Conservation (phyloP, 2,329 filamentous ascomycete genomes). For the Phialophora macrospora region DNA sequence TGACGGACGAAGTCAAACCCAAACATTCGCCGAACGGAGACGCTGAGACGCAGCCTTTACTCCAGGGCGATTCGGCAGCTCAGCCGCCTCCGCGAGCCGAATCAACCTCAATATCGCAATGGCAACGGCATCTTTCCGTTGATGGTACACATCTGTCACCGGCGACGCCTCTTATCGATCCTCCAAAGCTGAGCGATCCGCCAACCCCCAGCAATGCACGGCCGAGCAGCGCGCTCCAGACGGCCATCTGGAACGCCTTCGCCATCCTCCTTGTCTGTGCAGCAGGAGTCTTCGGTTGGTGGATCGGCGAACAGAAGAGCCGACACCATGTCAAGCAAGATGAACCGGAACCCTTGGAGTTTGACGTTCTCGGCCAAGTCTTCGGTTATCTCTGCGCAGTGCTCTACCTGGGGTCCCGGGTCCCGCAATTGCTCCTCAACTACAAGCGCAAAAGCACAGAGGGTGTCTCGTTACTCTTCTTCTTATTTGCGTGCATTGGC, state of each 20-base stretch:
- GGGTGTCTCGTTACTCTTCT: slow-evolving; percentile 91
- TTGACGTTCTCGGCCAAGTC: slow-evolving; percentile 81
- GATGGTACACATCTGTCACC: slow-evolving; percentile 75
- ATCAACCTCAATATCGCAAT: slow-evolving; percentile 35
- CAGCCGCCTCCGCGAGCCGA: slow-evolving; percentile 31
- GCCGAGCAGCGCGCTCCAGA: slow-evolving; percentile 52
- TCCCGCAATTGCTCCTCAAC: slow-evolving; percentile 91
- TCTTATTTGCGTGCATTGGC: slow-evolving; percentile 93
- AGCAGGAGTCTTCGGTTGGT: slow-evolving; percentile 86
- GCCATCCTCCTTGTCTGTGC: slow-evolving; percentile 80
- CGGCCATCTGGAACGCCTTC: slow-evolving; percentile 71
- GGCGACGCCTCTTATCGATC: slow-evolving; percentile 75
- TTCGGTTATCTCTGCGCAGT: slow-evolving; percentile 92
- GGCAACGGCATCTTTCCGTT: slow-evolving; percentile 60
- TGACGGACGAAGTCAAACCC: slow-evolving; percentile 42
- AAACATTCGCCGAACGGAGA: slow-evolving; percentile 18
- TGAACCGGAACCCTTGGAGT: slow-evolving; percentile 59
- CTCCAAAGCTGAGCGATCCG: slow-evolving; percentile 45
- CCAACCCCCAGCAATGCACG: slow-evolving; percentile 40
- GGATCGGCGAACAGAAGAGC: slow-evolving; percentile 60
- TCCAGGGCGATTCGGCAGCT: slow-evolving; percentile 33
- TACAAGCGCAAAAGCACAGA: slow-evolving; percentile 91
- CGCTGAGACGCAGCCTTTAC: slow-evolving; percentile 38
- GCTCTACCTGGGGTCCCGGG: slow-evolving; percentile 84
- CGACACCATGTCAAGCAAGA: slow-evolving; percentile 44